A percentile compares a stretch with the other conserved stretches of the same genome.
Evolutionary conservation across 225 moss, liverwort and hornwort genomes (phyloP).

Genomic region (Sphagnum tenellum): DNA sequence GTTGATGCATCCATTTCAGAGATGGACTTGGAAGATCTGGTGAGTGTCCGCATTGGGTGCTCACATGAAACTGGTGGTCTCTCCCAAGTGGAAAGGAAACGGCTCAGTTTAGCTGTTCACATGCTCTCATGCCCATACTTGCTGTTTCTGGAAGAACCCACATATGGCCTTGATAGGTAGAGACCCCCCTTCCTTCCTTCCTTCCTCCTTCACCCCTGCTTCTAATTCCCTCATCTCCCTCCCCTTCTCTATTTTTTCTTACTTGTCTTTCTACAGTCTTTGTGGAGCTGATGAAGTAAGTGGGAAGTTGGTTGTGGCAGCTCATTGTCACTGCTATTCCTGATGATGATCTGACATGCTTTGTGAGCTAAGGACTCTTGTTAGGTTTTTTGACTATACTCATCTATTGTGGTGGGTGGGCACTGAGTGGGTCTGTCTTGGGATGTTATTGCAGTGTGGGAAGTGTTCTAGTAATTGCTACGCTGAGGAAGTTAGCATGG

Average conservation of each 20-base stretch:
- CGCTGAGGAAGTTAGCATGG: constrained; percentile 31
- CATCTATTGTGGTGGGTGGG: not conserved
- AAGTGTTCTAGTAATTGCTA: constrained; percentile 37
- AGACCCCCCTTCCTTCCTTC: too few relatives aligned
- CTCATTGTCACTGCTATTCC: too few relatives aligned
- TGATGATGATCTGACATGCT: too few relatives aligned
- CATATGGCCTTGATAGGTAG: constrained; percentile 35
- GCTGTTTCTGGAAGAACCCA: constrained; percentile 39
- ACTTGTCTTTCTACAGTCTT: too few relatives aligned
- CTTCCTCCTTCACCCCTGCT: too few relatives aligned
- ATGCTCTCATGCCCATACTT: constrained; percentile 37
- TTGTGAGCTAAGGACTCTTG: too few relatives aligned
- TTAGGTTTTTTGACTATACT: too few relatives aligned
- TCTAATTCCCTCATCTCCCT: too few relatives aligned
- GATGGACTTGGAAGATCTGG: constrained; percentile 32
- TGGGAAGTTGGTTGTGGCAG: too few relatives aligned
- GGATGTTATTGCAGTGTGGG: constrained; percentile 19
- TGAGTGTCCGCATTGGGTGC: constrained; percentile 20
- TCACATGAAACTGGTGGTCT: constrained; percentile 24
- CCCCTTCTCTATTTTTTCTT: too few relatives aligned
- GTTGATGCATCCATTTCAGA: constrained; percentile 39
- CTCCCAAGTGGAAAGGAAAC: constrained; percentile 27
- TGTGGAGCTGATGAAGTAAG: too few relatives aligned
- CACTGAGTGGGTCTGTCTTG: not conserved
- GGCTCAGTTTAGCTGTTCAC: constrained; percentile 39